Base-by-base conservation (phyloP, 2,329 filamentous ascomycete genomes). In the Calonectria multiphialidica region DNA sequence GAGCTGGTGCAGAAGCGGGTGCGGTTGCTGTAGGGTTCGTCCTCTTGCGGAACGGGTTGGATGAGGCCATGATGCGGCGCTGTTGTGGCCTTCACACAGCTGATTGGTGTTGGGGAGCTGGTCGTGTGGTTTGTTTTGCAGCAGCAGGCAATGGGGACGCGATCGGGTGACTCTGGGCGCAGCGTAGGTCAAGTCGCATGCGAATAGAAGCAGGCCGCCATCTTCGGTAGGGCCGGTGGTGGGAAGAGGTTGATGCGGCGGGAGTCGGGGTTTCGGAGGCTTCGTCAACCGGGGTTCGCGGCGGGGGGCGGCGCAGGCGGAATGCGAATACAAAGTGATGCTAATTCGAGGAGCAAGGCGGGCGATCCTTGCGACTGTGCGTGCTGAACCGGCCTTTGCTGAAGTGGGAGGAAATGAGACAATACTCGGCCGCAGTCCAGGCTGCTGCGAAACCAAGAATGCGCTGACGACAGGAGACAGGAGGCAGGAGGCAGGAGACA, bases 1-100 rank as follows among this genome's bases (percentile, higher is more conserved):
- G 55, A 28, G 72, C 62, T 37, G 74, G 66, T 21, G 66, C 57
- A 25, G 65, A 66, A n/a, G 68, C 73, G 50, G 73, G 68, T 37
- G 74, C 68, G 30, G 77, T 67, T 77, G 75, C 63, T 74, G 73
- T 53, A 75, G 75, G 21, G 50, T 78, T 72, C 40, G 74, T 76
- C 80, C 84, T 88, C 76, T 85, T 87, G 74, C 88, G 88, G 78
- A 90, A 90, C 13, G 88, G 88, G 75, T 90, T 90, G 50, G 82
- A 88, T 84, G 80, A 88, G 42, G 79, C 76, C 78, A 80, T 81
- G 50, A 28, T 77, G 70, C 59, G 67, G 65, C 42, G 49, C 70
- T 71, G 67, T 42, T 65, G 57, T 73, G 49, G 53, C 53, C 50
- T 72, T 72, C 49, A 55, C 68, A 69, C 72, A 61, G 70, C 70